Percentiles rank a stretch among this genome's conserved stretches.
Conservation (phyloP, 805 yeast species). For the Lachancea lanzarotensis region DNA sequence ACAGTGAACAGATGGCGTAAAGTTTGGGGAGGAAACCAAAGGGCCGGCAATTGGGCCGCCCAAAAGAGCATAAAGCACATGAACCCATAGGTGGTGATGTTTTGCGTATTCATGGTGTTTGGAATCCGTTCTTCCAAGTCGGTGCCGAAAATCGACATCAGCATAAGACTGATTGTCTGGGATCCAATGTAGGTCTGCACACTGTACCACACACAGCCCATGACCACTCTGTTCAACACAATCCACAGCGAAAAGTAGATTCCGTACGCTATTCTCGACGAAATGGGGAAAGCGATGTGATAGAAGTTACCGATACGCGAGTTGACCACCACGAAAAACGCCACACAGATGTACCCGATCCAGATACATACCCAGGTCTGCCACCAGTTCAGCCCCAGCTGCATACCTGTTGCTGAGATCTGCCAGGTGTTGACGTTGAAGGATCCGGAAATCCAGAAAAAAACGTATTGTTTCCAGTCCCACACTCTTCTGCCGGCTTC, state of each 20-base stretch:
- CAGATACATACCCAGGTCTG: slow-evolving; percentile 85
- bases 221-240: slow-evolving; percentile 76
- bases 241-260: slow-evolving; percentile 87
- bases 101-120: slow-evolving; percentile 50
- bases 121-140: slow-evolving; percentile 56
- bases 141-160: slow-evolving; percentile 68
- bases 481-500: slow-evolving; percentile 68
- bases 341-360: slow-evolving; percentile 74
- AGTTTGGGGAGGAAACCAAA: slow-evolving; percentile 78
- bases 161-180: slow-evolving; percentile 73
- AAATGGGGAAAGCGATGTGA: slow-evolving; percentile 82
- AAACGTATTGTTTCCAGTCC: slow-evolving; percentile 76
- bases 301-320: slow-evolving; percentile 78
- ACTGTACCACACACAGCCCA: slow-evolving; percentile 86
- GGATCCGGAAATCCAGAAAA: slow-evolving; percentile 85
- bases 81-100: slow-evolving; percentile 64
- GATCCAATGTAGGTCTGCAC: slow-evolving; percentile 86
- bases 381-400: slow-evolving; percentile 84
- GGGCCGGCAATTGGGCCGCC: slow-evolving; percentile 69
- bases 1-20: slow-evolving; percentile 78
- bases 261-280: slow-evolving; percentile 79
- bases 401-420: slow-evolving; percentile 82
- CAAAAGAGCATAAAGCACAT: slow-evolving; percentile 77
- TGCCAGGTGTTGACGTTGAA: slow-evolving; percentile 90
- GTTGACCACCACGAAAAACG: slow-evolving; percentile 57